phyloP scores from a whole-genome alignment of 2,329 filamentous ascomycete genomes.

The Colletotrichum coccodes region DNA sequence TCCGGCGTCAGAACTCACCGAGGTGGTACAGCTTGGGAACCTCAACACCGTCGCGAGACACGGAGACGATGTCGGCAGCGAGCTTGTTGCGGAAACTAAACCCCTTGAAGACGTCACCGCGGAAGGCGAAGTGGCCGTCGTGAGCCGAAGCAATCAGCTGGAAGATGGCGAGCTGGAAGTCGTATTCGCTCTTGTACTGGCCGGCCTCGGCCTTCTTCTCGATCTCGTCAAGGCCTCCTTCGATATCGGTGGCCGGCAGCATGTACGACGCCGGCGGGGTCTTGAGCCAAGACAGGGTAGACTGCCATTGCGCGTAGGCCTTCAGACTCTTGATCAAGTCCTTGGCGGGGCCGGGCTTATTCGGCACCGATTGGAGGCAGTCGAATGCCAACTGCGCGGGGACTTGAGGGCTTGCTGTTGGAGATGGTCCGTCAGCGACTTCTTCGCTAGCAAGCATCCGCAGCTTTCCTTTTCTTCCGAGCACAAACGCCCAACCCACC shows the following conservation, averaged over 20 bases:
- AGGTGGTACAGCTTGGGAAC: constrained; percentile 68
- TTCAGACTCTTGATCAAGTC: constrained; percentile 49
- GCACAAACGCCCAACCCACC: not conserved
- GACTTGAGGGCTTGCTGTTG: constrained; percentile 43
- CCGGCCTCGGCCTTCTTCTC: constrained; percentile 50
- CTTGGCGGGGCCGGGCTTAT: constrained; percentile 45
- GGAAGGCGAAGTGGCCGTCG: constrained; percentile 72
- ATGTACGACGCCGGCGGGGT: constrained; percentile 62
- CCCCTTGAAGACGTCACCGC: constrained; percentile 62
- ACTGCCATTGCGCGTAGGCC: constrained; percentile 59
- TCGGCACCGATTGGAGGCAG: constrained; percentile 51
- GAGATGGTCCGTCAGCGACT: not conserved
- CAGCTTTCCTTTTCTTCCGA: not conserved
- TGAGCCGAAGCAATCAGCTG: constrained; percentile 63
- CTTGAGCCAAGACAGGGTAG: constrained; percentile 57
- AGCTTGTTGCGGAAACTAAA: constrained; percentile 55
- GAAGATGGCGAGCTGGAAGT: constrained; percentile 63
- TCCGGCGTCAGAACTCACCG: constrained; percentile 40
- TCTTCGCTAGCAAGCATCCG: not conserved
- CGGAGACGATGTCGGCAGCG: constrained; percentile 60
- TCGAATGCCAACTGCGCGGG: constrained; percentile 47
- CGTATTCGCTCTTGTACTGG: constrained; percentile 62
- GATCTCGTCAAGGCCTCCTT: constrained; percentile 56
- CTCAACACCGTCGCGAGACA: constrained; percentile 68
- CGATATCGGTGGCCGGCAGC: constrained; percentile 58